These are phyloP conservation scores for Abrus pulchellus DNA, from an alignment of 306 rosid species.

Conservation along the genomic window DNA sequence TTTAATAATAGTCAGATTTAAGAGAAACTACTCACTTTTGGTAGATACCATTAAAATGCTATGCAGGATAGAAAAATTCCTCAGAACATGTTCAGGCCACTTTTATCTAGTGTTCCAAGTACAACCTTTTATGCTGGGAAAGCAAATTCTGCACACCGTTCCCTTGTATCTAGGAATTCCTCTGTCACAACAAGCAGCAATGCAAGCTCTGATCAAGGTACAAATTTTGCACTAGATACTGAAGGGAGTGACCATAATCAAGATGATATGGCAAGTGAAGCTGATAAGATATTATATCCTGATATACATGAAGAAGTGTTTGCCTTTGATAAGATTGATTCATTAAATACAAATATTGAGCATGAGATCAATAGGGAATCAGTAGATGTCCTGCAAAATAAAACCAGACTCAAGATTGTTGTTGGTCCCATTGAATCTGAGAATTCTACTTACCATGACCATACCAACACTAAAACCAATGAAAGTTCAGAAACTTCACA, in stretches of 20 bases:
- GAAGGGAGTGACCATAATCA: slow-evolving; percentile 76
- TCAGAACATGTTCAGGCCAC: slow-evolving; percentile 92
- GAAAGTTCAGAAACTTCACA: slow-evolving; percentile 56
- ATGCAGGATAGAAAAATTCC: slow-evolving; percentile 85
- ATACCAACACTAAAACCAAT: slow-evolving; percentile 42
- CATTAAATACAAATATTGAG: slow-evolving; percentile 47
- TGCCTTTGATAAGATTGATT: slow-evolving; percentile 76
- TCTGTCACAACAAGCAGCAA: slow-evolving; percentile 89
- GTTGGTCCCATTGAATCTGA: slow-evolving; percentile 48
- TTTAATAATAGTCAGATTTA: not conserved
- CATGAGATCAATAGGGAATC: slow-evolving; percentile 51
- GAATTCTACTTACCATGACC: slow-evolving; percentile 45
- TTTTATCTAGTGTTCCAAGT: slow-evolving; percentile 89
- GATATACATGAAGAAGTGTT: slow-evolving; percentile 76
- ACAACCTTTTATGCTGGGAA: slow-evolving; percentile 76
- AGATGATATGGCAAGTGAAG: slow-evolving; percentile 66
- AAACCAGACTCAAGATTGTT: slow-evolving; percentile 47
- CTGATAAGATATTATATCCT: slow-evolving; percentile 61
- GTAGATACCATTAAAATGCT: slow-evolving; percentile 31
- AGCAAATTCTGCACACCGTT: slow-evolving; percentile 67
- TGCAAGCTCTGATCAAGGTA: slow-evolving; percentile 79
- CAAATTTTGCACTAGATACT: slow-evolving; percentile 63
- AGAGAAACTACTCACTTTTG: slow-evolving; percentile 9
- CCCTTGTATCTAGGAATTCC: slow-evolving; percentile 83
- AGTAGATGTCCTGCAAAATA: slow-evolving; percentile 44